Evolutionary conservation across 1,139 yeast species (phyloP).

Genomic region (Citeromyces siamensis): DNA sequence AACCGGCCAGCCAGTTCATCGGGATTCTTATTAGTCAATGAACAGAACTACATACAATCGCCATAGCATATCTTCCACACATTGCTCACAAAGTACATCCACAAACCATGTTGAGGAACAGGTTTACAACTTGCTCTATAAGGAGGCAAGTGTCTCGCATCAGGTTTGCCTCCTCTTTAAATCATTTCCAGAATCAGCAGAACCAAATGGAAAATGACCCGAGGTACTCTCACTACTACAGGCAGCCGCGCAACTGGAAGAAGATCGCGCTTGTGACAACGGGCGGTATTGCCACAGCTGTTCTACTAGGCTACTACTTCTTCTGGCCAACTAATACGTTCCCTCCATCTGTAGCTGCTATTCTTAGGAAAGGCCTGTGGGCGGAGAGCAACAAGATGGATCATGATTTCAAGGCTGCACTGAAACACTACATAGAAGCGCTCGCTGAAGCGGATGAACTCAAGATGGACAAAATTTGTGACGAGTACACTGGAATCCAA

Average conservation of each 20-base stretch:
- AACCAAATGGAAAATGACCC: conserved; percentile 9
- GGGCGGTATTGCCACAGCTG: conserved; percentile 19
- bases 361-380: conserved; percentile 66
- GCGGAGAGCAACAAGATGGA: conserved; percentile 68
- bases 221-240: conserved; percentile 9
- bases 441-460: conserved; percentile 28
- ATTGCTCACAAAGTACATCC: conserved; percentile 13
- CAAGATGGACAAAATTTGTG: conserved; percentile 40
- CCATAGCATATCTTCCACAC: conserved; percentile 37
- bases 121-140: conserved; percentile 3
- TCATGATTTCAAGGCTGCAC: conserved; percentile 48
- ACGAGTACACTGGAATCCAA: conserved; percentile 78
- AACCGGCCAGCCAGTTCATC: conserved; percentile 3
- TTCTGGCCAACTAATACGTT: conserved; percentile 51
- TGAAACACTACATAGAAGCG: conserved; percentile 49
- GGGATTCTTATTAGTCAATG: background rate
- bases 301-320: conserved; percentile 28
- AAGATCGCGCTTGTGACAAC: conserved; percentile 11
- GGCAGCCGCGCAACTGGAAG: conserved; percentile 10
- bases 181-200: conserved; percentile 18
- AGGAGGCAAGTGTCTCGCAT: conserved; percentile 5
- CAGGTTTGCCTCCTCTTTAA: conserved; percentile 14
- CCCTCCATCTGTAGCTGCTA: conserved; percentile 50
- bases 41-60: conserved; percentile 13
- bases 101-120: no score